Evolutionary conservation across 73 alveolate genomes (phyloP), one percentile per base, ranked within the genome.

Genomic region (Blepharisma japonicum): DNA sequence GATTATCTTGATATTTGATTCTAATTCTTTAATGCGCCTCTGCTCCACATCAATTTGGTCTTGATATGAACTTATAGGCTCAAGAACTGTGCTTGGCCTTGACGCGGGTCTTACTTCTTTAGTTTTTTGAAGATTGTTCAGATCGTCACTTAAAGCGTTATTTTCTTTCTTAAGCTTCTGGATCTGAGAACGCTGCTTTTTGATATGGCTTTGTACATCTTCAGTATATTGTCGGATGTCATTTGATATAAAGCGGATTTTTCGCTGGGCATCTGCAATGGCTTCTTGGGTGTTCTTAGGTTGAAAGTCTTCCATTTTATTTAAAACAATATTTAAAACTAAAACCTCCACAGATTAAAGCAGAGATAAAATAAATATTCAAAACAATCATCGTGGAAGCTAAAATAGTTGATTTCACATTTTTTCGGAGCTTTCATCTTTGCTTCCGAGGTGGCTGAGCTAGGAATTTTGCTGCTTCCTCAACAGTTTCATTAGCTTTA

Each of bases 11-110:
- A 86, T 86, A 67, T 86, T 87, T 27, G 21, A 71, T 45, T 77
- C 90, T 87, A 82, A 81, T 42, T 83, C 68, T 7, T 78, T 71
- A 42, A 81, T 74, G 8, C 7, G 25, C 6, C 11, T 6, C 25
- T 54, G 77, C 74, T 87, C 94, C 47, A 53, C 82, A n/a, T 77
- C 88, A 54, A 87, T 83, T 70, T 77, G 42, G 68, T 87, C 90
- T 45, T 79, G 50, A 77, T 50, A 45, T 67, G 71, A 38, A 68
- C 46, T 48, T 70, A 70, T 8, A 14, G 68, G 11, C 67, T 14
- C 80, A 18, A 45, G 11, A 18, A 25, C 70, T 70, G 25, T 70
- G 21, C 71, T 14, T 11, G 80, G 38, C n/a, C 42, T 23, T 1
- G 68, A 11, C 42, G 32, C 74, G 11, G 27, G 68, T 14, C 80